Conservation (phyloP, 345 rosid species). For the Noccaea caerulescens region DNA sequence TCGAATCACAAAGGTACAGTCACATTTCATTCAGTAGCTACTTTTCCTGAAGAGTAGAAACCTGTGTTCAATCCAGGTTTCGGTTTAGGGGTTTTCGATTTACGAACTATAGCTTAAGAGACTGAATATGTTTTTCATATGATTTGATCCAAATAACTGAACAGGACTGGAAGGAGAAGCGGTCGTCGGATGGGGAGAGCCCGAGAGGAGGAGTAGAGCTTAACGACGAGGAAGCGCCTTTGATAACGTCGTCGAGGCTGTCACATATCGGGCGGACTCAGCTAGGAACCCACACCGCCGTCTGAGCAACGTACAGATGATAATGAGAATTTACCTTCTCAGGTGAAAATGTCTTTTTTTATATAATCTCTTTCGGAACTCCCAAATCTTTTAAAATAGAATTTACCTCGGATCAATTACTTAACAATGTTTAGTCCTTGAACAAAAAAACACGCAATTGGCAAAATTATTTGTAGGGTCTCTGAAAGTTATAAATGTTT, state of each 20-base stretch:
- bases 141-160: conserved; percentile 12
- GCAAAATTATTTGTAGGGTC: conserved; percentile 37
- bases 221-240: conserved; percentile 85
- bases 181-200: conserved; percentile 66
- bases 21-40: conserved; percentile 11
- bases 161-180: conserved; percentile 98
- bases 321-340: conserved; percentile 28
- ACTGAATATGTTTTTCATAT: neutral
- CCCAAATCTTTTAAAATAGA: conserved; percentile 15
- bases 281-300: conserved; percentile 56
- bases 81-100: neutral
- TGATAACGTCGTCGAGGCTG: conserved; percentile 68
- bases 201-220: conserved; percentile 51
- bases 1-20: conserved; percentile 73
- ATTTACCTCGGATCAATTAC: conserved; percentile 34
- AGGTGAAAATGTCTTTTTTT: conserved; percentile 22
- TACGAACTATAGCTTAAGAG: neutral
- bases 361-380: conserved; percentile 14
- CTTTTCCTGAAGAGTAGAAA: conserved; percentile 1
- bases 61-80: neutral
- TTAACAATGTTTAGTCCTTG: conserved; percentile 34
- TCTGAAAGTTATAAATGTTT: conserved; percentile 34
- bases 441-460: neutral
- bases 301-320: conserved; percentile 40
- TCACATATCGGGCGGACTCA: conserved; percentile 80